Conservation (phyloP, 1,139 yeast genomes). For the Kurtzmaniella natalensis region DNA sequence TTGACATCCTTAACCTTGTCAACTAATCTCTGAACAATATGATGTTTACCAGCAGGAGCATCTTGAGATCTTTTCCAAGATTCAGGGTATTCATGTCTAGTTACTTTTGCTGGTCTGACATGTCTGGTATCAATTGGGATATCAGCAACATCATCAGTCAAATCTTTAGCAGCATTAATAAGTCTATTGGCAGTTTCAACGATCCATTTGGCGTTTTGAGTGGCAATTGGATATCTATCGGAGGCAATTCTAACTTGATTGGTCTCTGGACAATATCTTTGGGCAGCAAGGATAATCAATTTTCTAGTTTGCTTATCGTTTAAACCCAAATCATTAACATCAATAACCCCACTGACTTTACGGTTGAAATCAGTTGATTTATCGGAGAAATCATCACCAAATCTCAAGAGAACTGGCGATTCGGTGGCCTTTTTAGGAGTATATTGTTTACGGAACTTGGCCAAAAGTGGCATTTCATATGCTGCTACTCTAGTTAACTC, state of each 20-base stretch:
- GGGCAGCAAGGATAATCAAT: constrained; percentile 73
- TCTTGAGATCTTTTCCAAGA: constrained; percentile 81
- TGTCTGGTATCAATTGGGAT: constrained; percentile 83
- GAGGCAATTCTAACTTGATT: constrained; percentile 60
- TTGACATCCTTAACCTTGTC: constrained; percentile 29
- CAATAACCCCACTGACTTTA: constrained; percentile 60
- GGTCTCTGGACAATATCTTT: constrained; percentile 62
- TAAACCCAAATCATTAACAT: constrained; percentile 53
- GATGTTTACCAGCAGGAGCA: constrained; percentile 43
- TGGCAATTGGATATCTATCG: constrained; percentile 64
- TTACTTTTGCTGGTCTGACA: constrained; percentile 31
- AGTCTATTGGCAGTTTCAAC: constrained; percentile 61
- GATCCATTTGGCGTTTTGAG: constrained; percentile 79
- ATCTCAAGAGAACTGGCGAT: constrained; percentile 63
- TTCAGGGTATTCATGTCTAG: constrained; percentile 59
- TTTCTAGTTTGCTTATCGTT: constrained; percentile 58
- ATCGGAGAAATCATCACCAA: constrained; percentile 70
- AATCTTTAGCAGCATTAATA: constrained; percentile 60
- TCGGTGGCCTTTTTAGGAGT: constrained; percentile 37
- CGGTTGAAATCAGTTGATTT: constrained; percentile 62
- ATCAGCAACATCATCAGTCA: constrained; percentile 62
- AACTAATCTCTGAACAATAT: constrained; percentile 30
- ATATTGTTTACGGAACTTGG: constrained; percentile 67
- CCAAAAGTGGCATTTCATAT: constrained; percentile 83
- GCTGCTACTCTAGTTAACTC: constrained; percentile 77